Conservation (phyloP, 805 yeast species). For the Metschnikowia matae region DNA sequence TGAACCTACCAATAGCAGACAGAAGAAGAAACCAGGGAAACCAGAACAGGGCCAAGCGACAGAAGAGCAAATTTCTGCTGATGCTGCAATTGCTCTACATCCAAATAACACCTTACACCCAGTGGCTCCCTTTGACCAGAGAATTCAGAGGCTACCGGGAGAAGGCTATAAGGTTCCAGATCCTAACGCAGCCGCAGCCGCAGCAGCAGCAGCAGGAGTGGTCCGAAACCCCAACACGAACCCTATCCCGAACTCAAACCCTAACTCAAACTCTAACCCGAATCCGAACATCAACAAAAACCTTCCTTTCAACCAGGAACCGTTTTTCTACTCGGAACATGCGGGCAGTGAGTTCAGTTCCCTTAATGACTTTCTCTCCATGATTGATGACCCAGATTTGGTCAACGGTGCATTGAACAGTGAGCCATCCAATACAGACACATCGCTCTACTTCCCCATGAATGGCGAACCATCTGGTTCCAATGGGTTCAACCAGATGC, state of each 20-base stretch:
- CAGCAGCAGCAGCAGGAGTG: background rate
- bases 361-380: constrained; percentile 79
- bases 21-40: constrained; percentile 27
- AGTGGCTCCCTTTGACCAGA: background rate
- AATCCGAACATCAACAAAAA: constrained; percentile 37
- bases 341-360: constrained; percentile 92
- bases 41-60: background rate
- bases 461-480: constrained; percentile 7
- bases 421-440: constrained; percentile 14
- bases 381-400: constrained; percentile 82
- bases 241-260: constrained; percentile 32
- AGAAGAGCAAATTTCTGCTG: background rate
- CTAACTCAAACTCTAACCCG: constrained; percentile 35
- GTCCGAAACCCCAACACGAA: constrained; percentile 27
- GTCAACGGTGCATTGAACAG: constrained; percentile 42
- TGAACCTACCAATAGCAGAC: constrained; percentile 50
- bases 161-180: background rate
- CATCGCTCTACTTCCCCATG: constrained; percentile 15
- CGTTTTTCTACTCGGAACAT: constrained; percentile 83
- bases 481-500: constrained; percentile 18
- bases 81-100: background rate
- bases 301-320: constrained; percentile 54
- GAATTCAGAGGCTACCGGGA: background rate
- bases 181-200: too few relatives aligned
- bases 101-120: background rate